Conservation (phyloP, 805 yeast genomes). For the Saccharomycopsis fermentans region DNA sequence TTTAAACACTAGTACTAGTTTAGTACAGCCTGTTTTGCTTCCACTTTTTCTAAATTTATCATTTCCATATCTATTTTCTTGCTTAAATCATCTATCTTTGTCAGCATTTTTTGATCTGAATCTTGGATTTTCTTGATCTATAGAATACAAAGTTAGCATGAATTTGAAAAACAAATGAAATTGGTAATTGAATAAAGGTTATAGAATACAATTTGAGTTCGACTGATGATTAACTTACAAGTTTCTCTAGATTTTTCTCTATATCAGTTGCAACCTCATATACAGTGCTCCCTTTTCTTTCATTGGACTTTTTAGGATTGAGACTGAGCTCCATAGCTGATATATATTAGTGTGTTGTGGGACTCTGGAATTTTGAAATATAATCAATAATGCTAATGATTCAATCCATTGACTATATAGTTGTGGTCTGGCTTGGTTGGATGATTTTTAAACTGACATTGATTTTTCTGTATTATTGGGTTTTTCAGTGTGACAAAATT, state of each 20-base stretch:
- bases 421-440: no score
- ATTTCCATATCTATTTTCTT: slow-evolving; percentile 11
- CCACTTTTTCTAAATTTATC: not conserved
- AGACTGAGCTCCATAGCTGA: not conserved
- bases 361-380: no score
- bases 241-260: slow-evolving; percentile 5
- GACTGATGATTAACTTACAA: slow-evolving; percentile 9
- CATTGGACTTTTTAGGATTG: not conserved
- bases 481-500: no score
- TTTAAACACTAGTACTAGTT: not conserved
- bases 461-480: no score
- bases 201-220: not conserved
- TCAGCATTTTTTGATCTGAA: slow-evolving; percentile 13
- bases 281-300: slow-evolving; percentile 5
- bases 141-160: not conserved
- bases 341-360: not conserved
- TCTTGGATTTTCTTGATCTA: slow-evolving; percentile 11
- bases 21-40: not conserved
- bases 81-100: slow-evolving; percentile 1
- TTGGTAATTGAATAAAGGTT: not conserved
- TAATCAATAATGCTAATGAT: no score
- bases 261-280: slow-evolving; percentile 14
- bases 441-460: no score
- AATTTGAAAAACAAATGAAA: not conserved
- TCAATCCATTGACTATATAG: no score